phyloP scores from a whole-genome alignment of 441 rosid genomes.

The Pelargonium citronellum region DNA sequence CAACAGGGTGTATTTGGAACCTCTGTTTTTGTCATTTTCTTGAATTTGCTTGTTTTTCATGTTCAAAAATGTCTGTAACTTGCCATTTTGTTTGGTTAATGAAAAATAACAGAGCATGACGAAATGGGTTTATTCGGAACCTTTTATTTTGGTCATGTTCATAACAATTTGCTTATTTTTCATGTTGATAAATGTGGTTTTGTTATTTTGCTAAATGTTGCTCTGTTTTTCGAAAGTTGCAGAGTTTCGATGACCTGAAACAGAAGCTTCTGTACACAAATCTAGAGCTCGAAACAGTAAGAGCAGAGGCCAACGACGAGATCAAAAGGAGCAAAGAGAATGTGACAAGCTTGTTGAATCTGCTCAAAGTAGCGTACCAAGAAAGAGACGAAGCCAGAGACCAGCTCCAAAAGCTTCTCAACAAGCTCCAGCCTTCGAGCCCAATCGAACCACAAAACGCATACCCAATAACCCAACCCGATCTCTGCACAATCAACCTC shows the following conservation, averaged over 20 bases:
- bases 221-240: conserved; percentile 16
- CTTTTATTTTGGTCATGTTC: too few relatives aligned
- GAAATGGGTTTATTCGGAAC: neutral
- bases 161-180: too few relatives aligned
- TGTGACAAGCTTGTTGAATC: conserved; percentile 38
- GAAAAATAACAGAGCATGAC: too few relatives aligned
- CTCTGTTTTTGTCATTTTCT: too few relatives aligned
- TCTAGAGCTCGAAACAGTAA: conserved; percentile 53
- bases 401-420: conserved; percentile 47
- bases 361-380: conserved; percentile 50
- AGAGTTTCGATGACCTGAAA: conserved; percentile 57
- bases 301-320: conserved; percentile 52
- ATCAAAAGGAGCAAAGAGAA: conserved; percentile 46
- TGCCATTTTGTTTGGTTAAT: too few relatives aligned
- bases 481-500: conserved; percentile 17
- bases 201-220: neutral
- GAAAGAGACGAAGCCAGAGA: conserved; percentile 82
- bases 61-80: too few relatives aligned
- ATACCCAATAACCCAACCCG: conserved; percentile 21
- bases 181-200: too few relatives aligned
- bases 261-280: conserved; percentile 54
- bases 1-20: too few relatives aligned
- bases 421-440: conserved; percentile 31
- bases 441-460: too few relatives aligned
- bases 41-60: too few relatives aligned